Evolutionary conservation across 2,329 filamentous ascomycete genomes (phyloP).

Genomic region (Cercospora citrullina): DNA sequence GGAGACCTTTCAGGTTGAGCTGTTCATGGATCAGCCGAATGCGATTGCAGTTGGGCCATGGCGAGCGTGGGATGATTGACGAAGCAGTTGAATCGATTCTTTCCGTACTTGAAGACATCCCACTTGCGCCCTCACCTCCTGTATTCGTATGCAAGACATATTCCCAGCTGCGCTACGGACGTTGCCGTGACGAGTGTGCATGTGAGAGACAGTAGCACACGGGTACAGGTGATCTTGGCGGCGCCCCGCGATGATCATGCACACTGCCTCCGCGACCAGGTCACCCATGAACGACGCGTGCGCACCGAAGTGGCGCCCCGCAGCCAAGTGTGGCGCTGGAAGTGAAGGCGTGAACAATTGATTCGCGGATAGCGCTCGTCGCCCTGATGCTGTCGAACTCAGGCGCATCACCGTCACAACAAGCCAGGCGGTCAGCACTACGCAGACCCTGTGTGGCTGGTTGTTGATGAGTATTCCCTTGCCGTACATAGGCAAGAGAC

Average conservation of each 20-base stretch:
- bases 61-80: slow-evolving; percentile 46
- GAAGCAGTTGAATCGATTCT: background rate
- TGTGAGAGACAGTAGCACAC: background rate
- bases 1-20: slow-evolving; percentile 54
- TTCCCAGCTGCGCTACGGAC: background rate
- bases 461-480: background rate
- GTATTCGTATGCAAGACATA: background rate
- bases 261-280: background rate
- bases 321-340: background rate
- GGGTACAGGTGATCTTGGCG: background rate
- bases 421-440: slow-evolving; percentile 6
- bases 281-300: slow-evolving; percentile 6
- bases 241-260: background rate
- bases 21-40: slow-evolving; percentile 49
- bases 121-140: background rate
- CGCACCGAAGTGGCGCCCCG: slow-evolving; percentile 2
- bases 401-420: background rate
- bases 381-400: slow-evolving; percentile 2
- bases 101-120: background rate
- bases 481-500: background rate
- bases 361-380: slow-evolving; percentile 3
- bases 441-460: background rate
- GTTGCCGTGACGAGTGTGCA: background rate
- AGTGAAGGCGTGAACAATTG: slow-evolving; percentile 9
- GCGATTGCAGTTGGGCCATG: slow-evolving; percentile 48